Base-by-base conservation (phyloP, 495 filamentous ascomycete genomes). In the Podospora anserina region DNA sequence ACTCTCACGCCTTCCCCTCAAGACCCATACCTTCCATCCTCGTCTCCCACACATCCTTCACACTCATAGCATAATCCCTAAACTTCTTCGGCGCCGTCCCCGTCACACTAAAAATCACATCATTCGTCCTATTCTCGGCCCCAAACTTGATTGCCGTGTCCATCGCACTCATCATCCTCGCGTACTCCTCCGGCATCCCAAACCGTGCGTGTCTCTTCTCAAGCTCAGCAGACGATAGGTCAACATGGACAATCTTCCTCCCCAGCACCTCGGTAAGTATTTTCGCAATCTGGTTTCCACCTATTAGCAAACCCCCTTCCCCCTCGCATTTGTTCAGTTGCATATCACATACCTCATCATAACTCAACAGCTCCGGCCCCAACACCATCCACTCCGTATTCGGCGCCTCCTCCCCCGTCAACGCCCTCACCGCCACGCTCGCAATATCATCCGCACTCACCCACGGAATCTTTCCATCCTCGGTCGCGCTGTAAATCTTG, bases 361-460 rank as follows among this genome's bases (percentile, higher is more conserved):
- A 83, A 1, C 76, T 75, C 0, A 85, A 69, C 58, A 83, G 63
- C 66, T 85, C 82, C 1, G 82, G 74, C 5, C 84, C 84, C 4
- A 86, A 67, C 18, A 86, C 67, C 18, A 79, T 6, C 66, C 78
- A 78, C 58, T 84, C 83, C 0, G 77, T 79, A 65, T 85, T 84
- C 19, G 78, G 77, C 15, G 81, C 65, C n/a, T 76, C 70, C 58
- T 69, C 39, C 19, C 76, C 74, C 7, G 80, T 85, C 59, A 86
- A 69, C 3, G 77, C 77, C 39, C 76, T 69, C 54, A 81, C 78
- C 28, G 80, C 83, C 2, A 84, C 80, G 23, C 78, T 76, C 1
- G 83, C 82, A 61, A 86, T 83, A 65, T 85, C 84, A 18, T 80
- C 71, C 5, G 78, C 78, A 20, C 78, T 79, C n/a, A 85, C 71